Evolutionary conservation across 768 basidiomycete species (phyloP).

Genomic region (Leccinum barrowsii): DNA sequence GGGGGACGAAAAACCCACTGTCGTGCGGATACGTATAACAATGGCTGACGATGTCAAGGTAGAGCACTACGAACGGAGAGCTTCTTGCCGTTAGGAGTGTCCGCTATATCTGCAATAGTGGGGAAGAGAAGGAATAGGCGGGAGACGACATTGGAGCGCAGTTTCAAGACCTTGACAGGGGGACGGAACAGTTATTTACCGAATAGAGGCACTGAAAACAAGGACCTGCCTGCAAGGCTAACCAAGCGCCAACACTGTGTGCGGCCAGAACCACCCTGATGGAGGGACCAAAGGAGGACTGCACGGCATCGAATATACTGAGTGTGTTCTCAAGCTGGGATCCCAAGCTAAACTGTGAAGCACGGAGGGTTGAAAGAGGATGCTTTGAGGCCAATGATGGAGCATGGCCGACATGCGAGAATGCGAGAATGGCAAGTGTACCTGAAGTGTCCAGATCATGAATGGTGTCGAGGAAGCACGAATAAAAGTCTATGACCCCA

Average conservation of each 20-base stretch:
- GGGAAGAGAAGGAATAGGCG: slow-evolving; percentile 67
- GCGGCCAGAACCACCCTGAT: slow-evolving; percentile 49
- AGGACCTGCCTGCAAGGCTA: slow-evolving; percentile 51
- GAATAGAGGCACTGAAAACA: background rate
- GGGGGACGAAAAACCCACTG: slow-evolving; percentile 50
- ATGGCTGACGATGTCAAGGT: too few relatives aligned
- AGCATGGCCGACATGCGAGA: slow-evolving; percentile 65
- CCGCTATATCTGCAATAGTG: slow-evolving; percentile 57
- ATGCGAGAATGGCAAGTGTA: slow-evolving; percentile 52
- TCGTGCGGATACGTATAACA: background rate
- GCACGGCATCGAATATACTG: slow-evolving; percentile 49
- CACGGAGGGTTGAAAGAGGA: slow-evolving; percentile 5
- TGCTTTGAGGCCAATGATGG: slow-evolving; percentile 28
- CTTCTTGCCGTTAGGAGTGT: slow-evolving; percentile 59
- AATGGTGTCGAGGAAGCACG: slow-evolving; percentile 56
- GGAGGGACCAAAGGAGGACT: slow-evolving; percentile 27
- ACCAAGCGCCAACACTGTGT: slow-evolving; percentile 75
- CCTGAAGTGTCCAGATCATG: slow-evolving; percentile 33
- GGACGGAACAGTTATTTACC: background rate
- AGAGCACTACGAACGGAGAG: slow-evolving; percentile 47
- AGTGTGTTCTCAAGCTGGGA: slow-evolving; percentile 55
- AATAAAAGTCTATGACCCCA: slow-evolving; percentile 66
- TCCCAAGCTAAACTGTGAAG: slow-evolving; percentile 35
- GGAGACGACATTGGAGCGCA: slow-evolving; percentile 34
- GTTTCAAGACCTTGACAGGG: slow-evolving; percentile 47